Conservation (phyloP, 495 filamentous ascomycete species). For the Neurospora sp. region DNA sequence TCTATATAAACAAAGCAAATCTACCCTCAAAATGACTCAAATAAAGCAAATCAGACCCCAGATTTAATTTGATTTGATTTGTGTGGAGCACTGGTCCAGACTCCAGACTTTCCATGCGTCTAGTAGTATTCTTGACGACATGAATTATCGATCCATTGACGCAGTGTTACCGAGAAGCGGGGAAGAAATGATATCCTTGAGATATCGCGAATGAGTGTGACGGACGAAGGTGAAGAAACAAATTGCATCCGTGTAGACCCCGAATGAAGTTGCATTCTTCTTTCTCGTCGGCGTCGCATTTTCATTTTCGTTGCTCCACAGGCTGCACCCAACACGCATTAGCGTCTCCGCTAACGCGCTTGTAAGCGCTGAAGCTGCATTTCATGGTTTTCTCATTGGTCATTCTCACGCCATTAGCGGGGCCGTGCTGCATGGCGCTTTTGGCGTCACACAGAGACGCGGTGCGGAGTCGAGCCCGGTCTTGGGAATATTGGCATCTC, state of each 20-base stretch:
- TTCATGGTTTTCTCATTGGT: constrained; percentile 8
- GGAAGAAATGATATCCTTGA: background rate
- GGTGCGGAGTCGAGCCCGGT: background rate
- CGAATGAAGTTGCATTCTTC: background rate
- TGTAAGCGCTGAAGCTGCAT: constrained; percentile 20
- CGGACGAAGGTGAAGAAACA: too few relatives aligned
- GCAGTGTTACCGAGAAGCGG: background rate
- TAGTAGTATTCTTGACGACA: too few relatives aligned
- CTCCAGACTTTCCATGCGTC: too few relatives aligned
- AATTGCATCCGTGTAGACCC: too few relatives aligned
- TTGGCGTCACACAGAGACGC: background rate
- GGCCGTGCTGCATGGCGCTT: background rate
- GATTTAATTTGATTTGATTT: too few relatives aligned
- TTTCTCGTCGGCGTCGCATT: background rate
- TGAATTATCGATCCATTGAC: too few relatives aligned
- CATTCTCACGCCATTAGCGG: constrained; percentile 15
- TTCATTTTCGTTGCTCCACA: background rate
- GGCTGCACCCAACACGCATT: background rate
- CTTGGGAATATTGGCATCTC: background rate
- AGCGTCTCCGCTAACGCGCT: constrained; percentile 13
- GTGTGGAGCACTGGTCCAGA: too few relatives aligned
- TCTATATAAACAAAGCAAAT: too few relatives aligned
- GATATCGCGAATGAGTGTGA: too few relatives aligned
- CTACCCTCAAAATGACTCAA: too few relatives aligned
- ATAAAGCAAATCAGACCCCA: too few relatives aligned